Percentiles rank a stretch among this genome's conserved stretches.
These are phyloP conservation scores for Dryas octopetala DNA, from an alignment of 306 rosid genomes.

Conservation along the genomic window DNA sequence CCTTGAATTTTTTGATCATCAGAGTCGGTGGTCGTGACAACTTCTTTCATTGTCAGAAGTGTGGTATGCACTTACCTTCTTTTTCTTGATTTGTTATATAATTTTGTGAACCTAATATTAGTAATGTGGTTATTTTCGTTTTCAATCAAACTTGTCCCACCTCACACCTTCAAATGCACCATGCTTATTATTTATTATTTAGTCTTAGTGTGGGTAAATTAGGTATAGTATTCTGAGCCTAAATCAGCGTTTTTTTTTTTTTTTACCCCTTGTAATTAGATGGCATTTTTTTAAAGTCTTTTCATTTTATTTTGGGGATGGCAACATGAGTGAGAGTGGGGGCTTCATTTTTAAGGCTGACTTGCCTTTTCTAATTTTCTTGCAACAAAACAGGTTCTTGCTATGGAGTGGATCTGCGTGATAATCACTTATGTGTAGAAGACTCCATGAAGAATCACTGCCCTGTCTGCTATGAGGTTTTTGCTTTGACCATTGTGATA, in stretches of 20 bases:
- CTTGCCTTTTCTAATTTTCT: not conserved
- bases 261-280: not conserved
- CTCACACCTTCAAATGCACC: not conserved
- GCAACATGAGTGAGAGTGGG: not conserved
- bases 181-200: not conserved
- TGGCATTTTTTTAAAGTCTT: not conserved
- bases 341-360: not conserved
- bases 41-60: constrained; percentile 64
- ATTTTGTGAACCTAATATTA: not conserved
- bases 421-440: constrained; percentile 69
- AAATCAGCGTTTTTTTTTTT: no score
- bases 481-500: constrained; percentile 25
- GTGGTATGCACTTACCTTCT: constrained; percentile 42
- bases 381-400: constrained; percentile 52
- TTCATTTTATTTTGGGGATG: not conserved
- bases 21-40: constrained; percentile 65
- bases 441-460: constrained; percentile 73
- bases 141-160: not conserved
- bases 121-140: not conserved
- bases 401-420: constrained; percentile 41
- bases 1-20: constrained; percentile 14
- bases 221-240: no score
- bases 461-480: constrained; percentile 81
- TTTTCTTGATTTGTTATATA: constrained; percentile 8
- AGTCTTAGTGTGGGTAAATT: no score